Base-by-base conservation (phyloP, 345 rosid genomes). In the Nasturtium officinale region DNA sequence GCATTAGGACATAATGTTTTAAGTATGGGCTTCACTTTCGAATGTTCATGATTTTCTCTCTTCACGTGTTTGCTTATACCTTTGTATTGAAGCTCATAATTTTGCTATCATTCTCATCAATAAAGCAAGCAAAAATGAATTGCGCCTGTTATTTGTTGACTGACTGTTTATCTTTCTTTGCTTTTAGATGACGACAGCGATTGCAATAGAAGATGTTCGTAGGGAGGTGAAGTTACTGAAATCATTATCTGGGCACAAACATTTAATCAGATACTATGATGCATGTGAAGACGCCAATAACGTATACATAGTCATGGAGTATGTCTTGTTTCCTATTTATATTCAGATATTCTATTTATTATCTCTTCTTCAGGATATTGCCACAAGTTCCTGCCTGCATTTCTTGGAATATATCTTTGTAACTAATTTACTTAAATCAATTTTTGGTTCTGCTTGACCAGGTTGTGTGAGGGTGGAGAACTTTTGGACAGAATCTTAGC, bases 271-370 rank as follows among this genome's bases (percentile, higher is more conserved):
- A 79, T 88, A 83, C 58, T 82, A 78, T 67, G 96, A 90, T 83
- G 91, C 96, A 75, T 90, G 85, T 71, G 96, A 90, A 78, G 96
- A 90, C 77, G 85, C 87, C 66, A 88, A 83, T 81, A 88, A 90
- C 45, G 91, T 90, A 54, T 90, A 90, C 89, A 88, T 90, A 46
- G 94, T 90, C 68, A 90, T 90, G 96, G 96, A 90, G 96, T 90
- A 87, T 52, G 96, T 87, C 74, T 82, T 70, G n/a, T 70, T 69
- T 74, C 65, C 80, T 64, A 23, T 77, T 60, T 47, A 33, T 46
- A 38, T 37, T 42, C 61, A 65, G 20, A 55, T 71, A 7, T 61
- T 17, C 23, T 17, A 9, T 71, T 13, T 12, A 7, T 12, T 7
- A 8, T 43, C 45, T 29, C 43, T 69, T 13, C 32, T 45, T 68